Percentiles rank a stretch among this genome's conserved stretches.
Evolutionary conservation across 371 early-diverging fungal species (phyloP).

Genomic region (Mortierella sp.): DNA sequence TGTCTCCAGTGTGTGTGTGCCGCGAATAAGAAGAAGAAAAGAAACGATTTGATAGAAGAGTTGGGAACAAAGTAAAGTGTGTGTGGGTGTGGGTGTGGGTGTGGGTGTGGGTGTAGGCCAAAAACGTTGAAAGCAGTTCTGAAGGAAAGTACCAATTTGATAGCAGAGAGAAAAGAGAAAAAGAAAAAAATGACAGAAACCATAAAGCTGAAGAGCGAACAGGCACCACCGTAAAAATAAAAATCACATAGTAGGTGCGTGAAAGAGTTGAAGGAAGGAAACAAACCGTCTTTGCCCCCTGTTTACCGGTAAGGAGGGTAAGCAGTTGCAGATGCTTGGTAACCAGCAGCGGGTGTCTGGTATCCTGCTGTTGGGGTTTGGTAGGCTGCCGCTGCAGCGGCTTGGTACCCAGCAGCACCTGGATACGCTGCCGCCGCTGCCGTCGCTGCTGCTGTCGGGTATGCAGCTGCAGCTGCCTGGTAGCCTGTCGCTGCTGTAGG

Average conservation of each 20-base stretch:
- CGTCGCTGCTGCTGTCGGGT: constrained; percentile 9
- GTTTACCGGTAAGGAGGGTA: constrained; percentile 52
- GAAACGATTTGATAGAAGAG: too few relatives aligned
- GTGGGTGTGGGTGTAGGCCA: too few relatives aligned
- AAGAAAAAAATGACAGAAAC: not conserved
- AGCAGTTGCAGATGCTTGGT: constrained; percentile 37
- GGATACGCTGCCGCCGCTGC: constrained; percentile 10
- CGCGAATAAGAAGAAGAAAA: too few relatives aligned
- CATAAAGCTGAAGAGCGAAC: not conserved
- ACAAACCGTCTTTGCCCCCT: constrained; percentile 10
- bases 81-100: too few relatives aligned
- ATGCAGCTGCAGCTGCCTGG: constrained; percentile 20
- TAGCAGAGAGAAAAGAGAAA: too few relatives aligned
- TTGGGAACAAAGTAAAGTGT: too few relatives aligned
- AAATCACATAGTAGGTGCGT: not conserved
- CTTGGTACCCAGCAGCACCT: constrained; percentile 12
- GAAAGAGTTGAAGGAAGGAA: not conserved
- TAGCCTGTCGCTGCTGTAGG: constrained; percentile 26
- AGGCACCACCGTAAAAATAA: not conserved
- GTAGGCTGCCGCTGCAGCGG: constrained; percentile 15
- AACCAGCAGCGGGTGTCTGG: constrained; percentile 25
- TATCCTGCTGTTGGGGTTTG: constrained; percentile 19
- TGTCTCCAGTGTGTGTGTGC: too few relatives aligned
- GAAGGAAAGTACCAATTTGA: too few relatives aligned
- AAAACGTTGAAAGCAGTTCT: too few relatives aligned